These are phyloP conservation scores for Suillus spraguei DNA, from an alignment of 768 basidiomycete species.

Conservation along the genomic window DNA sequence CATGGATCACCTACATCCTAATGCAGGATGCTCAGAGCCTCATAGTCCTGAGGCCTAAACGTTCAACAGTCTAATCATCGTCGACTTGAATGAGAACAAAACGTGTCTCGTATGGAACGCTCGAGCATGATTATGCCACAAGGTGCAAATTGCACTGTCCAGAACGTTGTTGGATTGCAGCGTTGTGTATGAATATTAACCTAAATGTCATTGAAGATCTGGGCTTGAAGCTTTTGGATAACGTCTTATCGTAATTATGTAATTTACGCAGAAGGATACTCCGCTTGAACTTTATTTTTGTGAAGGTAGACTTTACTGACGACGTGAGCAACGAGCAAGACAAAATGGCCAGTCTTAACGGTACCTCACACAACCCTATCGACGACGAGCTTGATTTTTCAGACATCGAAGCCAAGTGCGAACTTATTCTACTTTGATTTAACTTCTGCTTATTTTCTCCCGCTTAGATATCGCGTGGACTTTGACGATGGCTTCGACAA, in stretches of 20 bases:
- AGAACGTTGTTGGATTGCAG: background rate
- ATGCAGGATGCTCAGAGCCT: conserved; percentile 1
- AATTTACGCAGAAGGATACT: conserved; percentile 6
- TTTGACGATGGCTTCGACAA: conserved; percentile 89
- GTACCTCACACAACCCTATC: conserved; percentile 32
- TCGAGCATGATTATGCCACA: background rate
- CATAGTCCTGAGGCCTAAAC: background rate
- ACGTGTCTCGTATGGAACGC: background rate
- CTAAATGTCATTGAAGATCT: no score
- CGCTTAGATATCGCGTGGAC: conserved; percentile 76
- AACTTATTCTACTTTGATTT: conserved; percentile 4
- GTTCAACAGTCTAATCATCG: background rate
- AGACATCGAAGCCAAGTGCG: conserved; percentile 87
- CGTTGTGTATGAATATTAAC: no score
- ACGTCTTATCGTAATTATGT: background rate
- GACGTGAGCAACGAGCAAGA: conserved; percentile 6
- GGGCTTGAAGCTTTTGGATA: no score
- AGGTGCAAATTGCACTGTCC: background rate
- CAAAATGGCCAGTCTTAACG: conserved; percentile 51
- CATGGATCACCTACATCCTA: background rate
- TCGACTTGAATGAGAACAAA: background rate
- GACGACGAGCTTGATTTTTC: conserved; percentile 82
- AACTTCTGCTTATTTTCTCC: conserved; percentile 12
- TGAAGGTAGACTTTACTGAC: conserved; percentile 10
- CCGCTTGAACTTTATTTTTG: conserved; percentile 16